These are phyloP conservation scores for Stagonosporopsis rhizophila DNA, from an alignment of 2,329 filamentous ascomycete genomes.

Conservation along the genomic window DNA sequence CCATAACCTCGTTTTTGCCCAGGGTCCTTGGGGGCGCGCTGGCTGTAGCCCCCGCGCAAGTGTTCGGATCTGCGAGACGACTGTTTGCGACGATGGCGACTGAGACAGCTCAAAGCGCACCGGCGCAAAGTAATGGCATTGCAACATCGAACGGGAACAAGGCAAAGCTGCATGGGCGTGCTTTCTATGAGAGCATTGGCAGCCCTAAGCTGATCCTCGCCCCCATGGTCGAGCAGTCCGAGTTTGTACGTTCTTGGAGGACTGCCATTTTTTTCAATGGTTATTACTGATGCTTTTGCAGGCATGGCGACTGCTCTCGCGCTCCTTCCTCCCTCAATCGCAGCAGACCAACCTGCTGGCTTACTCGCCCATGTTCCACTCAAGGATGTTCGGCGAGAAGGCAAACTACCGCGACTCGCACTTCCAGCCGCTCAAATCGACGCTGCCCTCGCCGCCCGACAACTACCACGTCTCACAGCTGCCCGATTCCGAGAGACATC, in stretches of 20 bases:
- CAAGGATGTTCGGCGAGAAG: constrained; percentile 81
- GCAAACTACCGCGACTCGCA: constrained; percentile 78
- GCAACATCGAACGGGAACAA: constrained; percentile 21
- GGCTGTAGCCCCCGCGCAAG: constrained; percentile 24
- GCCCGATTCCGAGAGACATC: constrained; percentile 45
- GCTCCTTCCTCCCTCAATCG: constrained; percentile 78
- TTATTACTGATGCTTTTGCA: constrained; percentile 48
- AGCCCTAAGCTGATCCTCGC: constrained; percentile 90
- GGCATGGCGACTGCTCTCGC: constrained; percentile 97
- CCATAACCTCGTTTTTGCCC: constrained; percentile 30
- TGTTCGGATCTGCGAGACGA: constrained; percentile 11
- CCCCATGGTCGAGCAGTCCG: constrained; percentile 98
- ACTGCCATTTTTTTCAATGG: neutral
- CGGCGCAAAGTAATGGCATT: constrained; percentile 19
- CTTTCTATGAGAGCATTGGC: constrained; percentile 94
- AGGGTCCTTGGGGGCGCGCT: constrained; percentile 32
- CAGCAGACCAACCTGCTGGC: constrained; percentile 71
- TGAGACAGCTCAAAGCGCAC: constrained; percentile 17
- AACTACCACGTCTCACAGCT: constrained; percentile 45
- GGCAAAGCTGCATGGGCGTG: constrained; percentile 77
- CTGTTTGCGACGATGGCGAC: constrained; percentile 27
- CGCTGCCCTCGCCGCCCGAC: constrained; percentile 45
- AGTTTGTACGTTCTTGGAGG: constrained; percentile 74
- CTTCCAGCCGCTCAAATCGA: constrained; percentile 72
- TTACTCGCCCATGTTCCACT: constrained; percentile 97